Evolutionary conservation across 2,329 filamentous ascomycete species (phyloP).

Genomic region (Colletotrichum sublineola): DNA sequence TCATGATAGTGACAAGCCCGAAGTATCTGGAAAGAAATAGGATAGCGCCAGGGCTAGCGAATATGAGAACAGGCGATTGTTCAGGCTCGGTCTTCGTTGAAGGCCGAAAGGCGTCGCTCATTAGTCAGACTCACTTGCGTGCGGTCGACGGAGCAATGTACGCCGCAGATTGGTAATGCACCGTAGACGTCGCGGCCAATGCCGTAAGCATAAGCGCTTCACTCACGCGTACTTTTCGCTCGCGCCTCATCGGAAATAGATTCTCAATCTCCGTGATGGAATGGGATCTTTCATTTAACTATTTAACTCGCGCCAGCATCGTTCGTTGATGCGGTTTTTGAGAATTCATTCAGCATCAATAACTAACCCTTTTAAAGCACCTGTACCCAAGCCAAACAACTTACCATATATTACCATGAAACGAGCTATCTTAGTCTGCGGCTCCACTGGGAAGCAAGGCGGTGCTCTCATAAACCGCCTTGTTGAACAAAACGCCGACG

Average conservation of each 20-base stretch:
- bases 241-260: too few species aligned
- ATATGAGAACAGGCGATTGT: background rate
- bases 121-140: background rate
- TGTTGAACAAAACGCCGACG: constrained; percentile 50
- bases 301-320: background rate
- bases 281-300: background rate
- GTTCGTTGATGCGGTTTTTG: background rate
- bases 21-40: background rate
- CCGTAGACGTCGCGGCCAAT: too few species aligned
- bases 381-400: background rate
- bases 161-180: constrained; percentile 6
- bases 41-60: background rate
- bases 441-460: constrained; percentile 56
- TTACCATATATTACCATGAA: constrained; percentile 41
- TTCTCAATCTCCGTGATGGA: background rate
- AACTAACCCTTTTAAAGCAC: background rate
- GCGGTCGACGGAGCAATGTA: background rate
- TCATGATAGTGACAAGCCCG: background rate
- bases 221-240: background rate
- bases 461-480: constrained; percentile 52
- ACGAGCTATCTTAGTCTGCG: constrained; percentile 51
- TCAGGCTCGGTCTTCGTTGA: background rate
- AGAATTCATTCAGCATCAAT: too few species aligned
- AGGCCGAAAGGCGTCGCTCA: background rate
- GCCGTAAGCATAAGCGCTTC: background rate